Evolutionary conservation across 1,284 basidiomycete genomes (phyloP), one percentile per base, ranked within the genome.

Genomic region (Fomitopsis pinicola): DNA sequence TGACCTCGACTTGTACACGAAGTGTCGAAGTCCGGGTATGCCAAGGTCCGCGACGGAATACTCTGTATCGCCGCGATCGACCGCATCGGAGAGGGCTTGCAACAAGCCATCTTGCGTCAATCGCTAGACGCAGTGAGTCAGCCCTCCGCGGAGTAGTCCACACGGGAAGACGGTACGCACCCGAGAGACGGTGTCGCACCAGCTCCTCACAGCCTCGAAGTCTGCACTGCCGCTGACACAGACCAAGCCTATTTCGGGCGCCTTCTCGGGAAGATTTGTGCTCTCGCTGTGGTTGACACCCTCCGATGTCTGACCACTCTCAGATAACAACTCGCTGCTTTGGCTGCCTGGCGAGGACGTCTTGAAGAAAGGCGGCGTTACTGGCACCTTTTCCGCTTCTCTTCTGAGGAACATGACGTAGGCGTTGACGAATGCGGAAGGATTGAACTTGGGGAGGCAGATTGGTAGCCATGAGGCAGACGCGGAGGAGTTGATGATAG

Each of bases 381-480:
- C 17, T 6, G 52, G 52, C n/a, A 10, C 36, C 10, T 40, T 36
- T 19, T 40, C 60, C 62, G 22, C 42, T 2, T 64, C 59, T 56
- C 75, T 73, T 52, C 77, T 73, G 22, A 89, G 73, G 72, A 92
- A 97, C 42, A 87, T 88, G 59, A 98, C 86, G 69, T 97, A 98
- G 17, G 94, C 92, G 73, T 99, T 95, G 19, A 97, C 88, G 74
- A 98, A 98, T 0, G 91, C 92, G 1, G 88, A 79, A 0, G 94
- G 81, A 67, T 98, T 96, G 78, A 94, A 98, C 71, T 95, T 95
- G 0, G 97, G 97, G 10, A 99, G 83, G 72, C 97, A 99, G 55
- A 99, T 84, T 0, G 97, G 97, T 2, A 98, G 82, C 94, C 95
- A 99, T 5, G 91, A 91, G 22, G 95, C 89, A 6, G 91, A 81